Conservation (phyloP, 2,329 filamentous ascomycete species). For the Clonostachys solani region DNA sequence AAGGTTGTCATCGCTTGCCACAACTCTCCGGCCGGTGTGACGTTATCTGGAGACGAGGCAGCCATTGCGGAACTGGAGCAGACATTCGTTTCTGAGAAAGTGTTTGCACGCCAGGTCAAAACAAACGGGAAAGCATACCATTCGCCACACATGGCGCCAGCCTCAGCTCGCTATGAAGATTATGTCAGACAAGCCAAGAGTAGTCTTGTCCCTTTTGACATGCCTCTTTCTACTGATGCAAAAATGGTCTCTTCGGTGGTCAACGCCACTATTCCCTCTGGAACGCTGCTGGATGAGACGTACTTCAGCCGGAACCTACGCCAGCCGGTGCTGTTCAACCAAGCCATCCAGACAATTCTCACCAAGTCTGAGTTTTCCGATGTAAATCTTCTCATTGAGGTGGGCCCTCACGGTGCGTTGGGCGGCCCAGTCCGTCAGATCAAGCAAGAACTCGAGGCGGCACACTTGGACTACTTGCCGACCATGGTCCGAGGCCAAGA, state of each 20-base stretch:
- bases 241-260: constrained; percentile 36
- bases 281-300: constrained; percentile 54
- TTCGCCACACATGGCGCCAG: constrained; percentile 17
- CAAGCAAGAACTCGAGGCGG: not conserved
- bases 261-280: constrained; percentile 63
- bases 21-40: constrained; percentile 37
- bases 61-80: constrained; percentile 6
- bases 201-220: not conserved
- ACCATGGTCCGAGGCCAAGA: not conserved
- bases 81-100: constrained; percentile 3
- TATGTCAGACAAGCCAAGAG: not conserved
- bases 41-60: constrained; percentile 30
- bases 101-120: constrained; percentile 9
- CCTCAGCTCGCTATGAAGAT: not conserved
- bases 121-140: constrained; percentile 10
- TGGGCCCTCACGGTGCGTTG: constrained; percentile 18
- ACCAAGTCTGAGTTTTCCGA: constrained; percentile 13
- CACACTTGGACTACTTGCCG: not conserved
- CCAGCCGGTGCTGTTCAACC: constrained; percentile 26
- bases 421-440: not conserved
- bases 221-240: constrained; percentile 21
- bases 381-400: constrained; percentile 19
- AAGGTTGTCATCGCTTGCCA: constrained; percentile 33
- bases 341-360: constrained; percentile 58
- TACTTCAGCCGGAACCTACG: constrained; percentile 36